These are phyloP conservation scores for Neurospora terricola DNA, from an alignment of 495 filamentous ascomycete genomes.

Conservation along the genomic window DNA sequence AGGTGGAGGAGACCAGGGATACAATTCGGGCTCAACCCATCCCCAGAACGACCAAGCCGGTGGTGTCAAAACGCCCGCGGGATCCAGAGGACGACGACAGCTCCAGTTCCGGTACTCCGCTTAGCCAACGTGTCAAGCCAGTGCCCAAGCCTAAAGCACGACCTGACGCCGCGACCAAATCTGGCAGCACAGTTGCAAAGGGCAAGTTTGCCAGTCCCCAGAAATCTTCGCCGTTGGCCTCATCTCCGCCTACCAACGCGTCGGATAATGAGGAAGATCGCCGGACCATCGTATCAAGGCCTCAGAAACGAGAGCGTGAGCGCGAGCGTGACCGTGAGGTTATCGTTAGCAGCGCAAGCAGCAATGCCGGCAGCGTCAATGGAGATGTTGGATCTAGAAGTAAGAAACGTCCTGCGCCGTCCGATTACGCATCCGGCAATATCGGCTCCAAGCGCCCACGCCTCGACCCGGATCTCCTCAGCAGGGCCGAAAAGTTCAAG, in stretches of 20 bases:
- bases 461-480: conserved; percentile 27
- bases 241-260: conserved; percentile 67
- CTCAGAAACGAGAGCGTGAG: conserved; percentile 14
- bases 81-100: conserved; percentile 39
- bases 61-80: conserved; percentile 25
- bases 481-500: conserved; percentile 53
- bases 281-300: neutral
- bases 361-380: conserved; percentile 10
- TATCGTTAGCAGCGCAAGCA: conserved; percentile 17
- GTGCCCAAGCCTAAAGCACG: conserved; percentile 12
- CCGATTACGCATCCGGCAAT: conserved; percentile 12
- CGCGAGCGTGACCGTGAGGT: conserved; percentile 22
- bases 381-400: conserved; percentile 4
- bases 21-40: conserved; percentile 23
- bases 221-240: conserved; percentile 65
- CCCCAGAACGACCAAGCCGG: conserved; percentile 19
- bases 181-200: neutral
- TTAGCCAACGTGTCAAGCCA: conserved; percentile 40
- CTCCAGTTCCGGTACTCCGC: conserved; percentile 40
- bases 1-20: conserved; percentile 19
- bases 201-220: neutral
- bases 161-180: neutral
- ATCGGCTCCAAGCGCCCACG: conserved; percentile 29
- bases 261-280: conserved; percentile 47
- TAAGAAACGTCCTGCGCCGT: conserved; percentile 30